Evolutionary conservation across 2,329 filamentous ascomycete genomes (phyloP).

Genomic region (Arthroderma sp.): DNA sequence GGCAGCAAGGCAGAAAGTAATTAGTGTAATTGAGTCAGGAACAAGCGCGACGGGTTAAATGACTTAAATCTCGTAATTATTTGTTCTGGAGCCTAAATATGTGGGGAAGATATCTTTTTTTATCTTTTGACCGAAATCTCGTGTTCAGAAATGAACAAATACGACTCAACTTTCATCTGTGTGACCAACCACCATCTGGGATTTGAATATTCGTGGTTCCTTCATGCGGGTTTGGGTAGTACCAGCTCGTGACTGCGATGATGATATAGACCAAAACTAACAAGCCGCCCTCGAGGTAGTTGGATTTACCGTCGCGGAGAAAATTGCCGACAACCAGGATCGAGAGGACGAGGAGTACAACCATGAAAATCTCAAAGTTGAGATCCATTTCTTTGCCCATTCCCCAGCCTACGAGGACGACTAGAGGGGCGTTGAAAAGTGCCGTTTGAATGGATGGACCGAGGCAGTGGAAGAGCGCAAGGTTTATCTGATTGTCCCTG

Average conservation of each 20-base stretch:
- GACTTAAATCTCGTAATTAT: too few relatives aligned
- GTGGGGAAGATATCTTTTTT: too few relatives aligned
- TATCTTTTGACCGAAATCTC: too few relatives aligned
- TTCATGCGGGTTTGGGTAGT: constrained; percentile 42
- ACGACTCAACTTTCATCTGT: too few relatives aligned
- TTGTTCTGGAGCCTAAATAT: too few relatives aligned
- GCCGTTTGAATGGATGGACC: constrained; percentile 82
- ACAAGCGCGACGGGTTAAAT: too few relatives aligned
- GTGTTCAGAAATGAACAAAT: too few relatives aligned
- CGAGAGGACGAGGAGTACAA: constrained; percentile 65
- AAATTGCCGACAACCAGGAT: constrained; percentile 83
- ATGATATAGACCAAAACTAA: constrained; percentile 55
- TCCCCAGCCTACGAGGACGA: constrained; percentile 75
- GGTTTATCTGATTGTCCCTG: constrained; percentile 52
- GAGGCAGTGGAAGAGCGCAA: constrained; percentile 72
- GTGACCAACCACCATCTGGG: too few relatives aligned
- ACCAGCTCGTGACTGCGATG: constrained; percentile 49
- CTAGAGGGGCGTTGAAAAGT: constrained; percentile 71
- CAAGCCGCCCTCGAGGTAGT: constrained; percentile 76
- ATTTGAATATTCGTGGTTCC: constrained; percentile 7
- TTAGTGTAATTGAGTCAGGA: too few relatives aligned
- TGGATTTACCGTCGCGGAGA: constrained; percentile 73
- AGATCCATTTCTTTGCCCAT: constrained; percentile 58
- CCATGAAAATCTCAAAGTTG: constrained; percentile 78
- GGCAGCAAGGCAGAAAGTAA: too few relatives aligned